A percentile compares a stretch with the other conserved stretches of the same genome.
Evolutionary conservation across 352 stramenopile genomes (phyloP).

Genomic region (Globisporangium radiosum): DNA sequence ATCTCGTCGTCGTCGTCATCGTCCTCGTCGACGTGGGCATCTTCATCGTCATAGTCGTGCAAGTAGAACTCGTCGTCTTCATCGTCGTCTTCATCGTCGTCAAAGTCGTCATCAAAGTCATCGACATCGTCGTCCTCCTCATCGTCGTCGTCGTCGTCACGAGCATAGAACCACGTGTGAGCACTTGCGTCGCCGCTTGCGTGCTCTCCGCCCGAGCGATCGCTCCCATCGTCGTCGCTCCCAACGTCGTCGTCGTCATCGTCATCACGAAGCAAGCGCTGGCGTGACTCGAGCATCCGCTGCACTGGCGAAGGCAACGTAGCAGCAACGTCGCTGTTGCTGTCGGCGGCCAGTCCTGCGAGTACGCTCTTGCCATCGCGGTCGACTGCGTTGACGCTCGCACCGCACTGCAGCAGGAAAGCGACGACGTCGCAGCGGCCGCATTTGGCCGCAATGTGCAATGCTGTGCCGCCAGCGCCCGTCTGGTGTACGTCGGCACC

Average conservation of each 20-base stretch:
- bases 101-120: slow-evolving; percentile 51
- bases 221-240: slow-evolving; percentile 14
- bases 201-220: slow-evolving; percentile 41
- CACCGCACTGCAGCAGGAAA: slow-evolving; percentile 72
- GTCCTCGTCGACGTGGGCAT: slow-evolving; percentile 28
- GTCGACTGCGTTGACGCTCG: slow-evolving; percentile 45
- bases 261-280: slow-evolving; percentile 13
- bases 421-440: slow-evolving; percentile 71
- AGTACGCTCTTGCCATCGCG: slow-evolving; percentile 45
- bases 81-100: slow-evolving; percentile 46
- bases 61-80: slow-evolving; percentile 38
- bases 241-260: slow-evolving; percentile 18
- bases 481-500: slow-evolving; percentile 62
- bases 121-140: slow-evolving; percentile 42
- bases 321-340: neutral
- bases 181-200: neutral
- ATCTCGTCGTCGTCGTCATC: slow-evolving; percentile 21
- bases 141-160: slow-evolving; percentile 34
- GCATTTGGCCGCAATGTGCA: slow-evolving; percentile 53
- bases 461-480: slow-evolving; percentile 41
- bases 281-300: slow-evolving; percentile 50
- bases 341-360: slow-evolving; percentile 21
- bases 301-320: slow-evolving; percentile 31
- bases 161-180: slow-evolving; percentile 34
- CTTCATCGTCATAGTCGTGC: slow-evolving; percentile 53